Conservation (phyloP, 2,329 filamentous ascomycete species). For the Dactylellina sp. region DNA sequence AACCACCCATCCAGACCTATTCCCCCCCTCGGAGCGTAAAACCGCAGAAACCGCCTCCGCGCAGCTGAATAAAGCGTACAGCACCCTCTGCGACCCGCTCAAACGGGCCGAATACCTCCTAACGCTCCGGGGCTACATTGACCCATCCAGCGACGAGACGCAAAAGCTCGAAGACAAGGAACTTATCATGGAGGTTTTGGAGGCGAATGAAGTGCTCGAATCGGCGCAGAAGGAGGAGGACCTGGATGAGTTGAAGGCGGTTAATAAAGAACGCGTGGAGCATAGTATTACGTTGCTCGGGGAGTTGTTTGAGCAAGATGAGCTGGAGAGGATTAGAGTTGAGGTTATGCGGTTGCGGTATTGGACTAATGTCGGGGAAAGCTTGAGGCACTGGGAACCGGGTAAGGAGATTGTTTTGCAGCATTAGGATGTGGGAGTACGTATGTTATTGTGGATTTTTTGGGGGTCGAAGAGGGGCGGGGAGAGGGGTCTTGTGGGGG, state of each 20-base stretch:
- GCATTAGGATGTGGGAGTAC: conserved; percentile 66
- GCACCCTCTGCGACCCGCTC: conserved; percentile 81
- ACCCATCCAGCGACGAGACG: conserved; percentile 82
- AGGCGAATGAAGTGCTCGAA: conserved; percentile 81
- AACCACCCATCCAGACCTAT: conserved; percentile 78
- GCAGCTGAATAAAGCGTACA: conserved; percentile 90
- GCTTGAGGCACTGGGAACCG: conserved; percentile 81
- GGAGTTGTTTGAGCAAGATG: conserved; percentile 73
- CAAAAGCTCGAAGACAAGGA: conserved; percentile 75
- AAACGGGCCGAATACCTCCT: conserved; percentile 89
- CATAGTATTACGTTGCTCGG: conserved; percentile 74
- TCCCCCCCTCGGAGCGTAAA: conserved; percentile 67
- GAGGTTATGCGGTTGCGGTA: conserved; percentile 85
- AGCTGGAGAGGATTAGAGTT: conserved; percentile 74
- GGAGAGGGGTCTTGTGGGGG: too few relatives aligned
- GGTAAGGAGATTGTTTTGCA: conserved; percentile 73
- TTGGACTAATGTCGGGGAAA: conserved; percentile 88
- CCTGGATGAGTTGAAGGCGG: conserved; percentile 70
- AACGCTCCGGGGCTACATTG: conserved; percentile 73
- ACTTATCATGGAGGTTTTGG: conserved; percentile 81
- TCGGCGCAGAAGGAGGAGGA: conserved; percentile 76
- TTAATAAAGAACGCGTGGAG: conserved; percentile 76
- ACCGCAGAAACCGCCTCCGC: conserved; percentile 81
- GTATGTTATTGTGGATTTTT: too few relatives aligned
- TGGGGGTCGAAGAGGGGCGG: too few relatives aligned